These are phyloP conservation scores for Ceratocystis harringtonii DNA, from an alignment of 2,329 filamentous ascomycete species.

Conservation along the genomic window DNA sequence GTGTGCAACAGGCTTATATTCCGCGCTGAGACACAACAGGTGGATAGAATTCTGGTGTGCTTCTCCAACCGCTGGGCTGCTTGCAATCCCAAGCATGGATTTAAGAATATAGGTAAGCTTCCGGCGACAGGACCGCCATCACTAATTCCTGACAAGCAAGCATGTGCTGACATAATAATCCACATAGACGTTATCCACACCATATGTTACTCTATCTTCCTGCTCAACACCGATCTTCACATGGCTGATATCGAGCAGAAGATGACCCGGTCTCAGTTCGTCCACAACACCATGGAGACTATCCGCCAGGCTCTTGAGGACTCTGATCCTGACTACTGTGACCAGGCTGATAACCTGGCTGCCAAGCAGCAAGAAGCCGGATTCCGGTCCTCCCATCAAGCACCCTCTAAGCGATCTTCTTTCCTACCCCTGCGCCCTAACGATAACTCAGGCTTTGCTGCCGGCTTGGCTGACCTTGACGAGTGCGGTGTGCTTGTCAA, in stretches of 20 bases:
- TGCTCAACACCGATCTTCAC: conserved; percentile 92
- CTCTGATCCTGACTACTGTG: conserved; percentile 51
- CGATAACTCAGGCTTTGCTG: conserved; percentile 20
- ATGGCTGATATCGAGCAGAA: conserved; percentile 88
- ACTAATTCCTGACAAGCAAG: background rate
- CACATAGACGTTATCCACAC: conserved; percentile 77
- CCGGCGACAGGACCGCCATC: background rate
- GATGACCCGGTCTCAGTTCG: conserved; percentile 88
- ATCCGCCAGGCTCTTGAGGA: conserved; percentile 64
- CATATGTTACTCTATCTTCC: conserved; percentile 87
- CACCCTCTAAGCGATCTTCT: conserved; percentile 31
- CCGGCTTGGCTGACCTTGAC: conserved; percentile 25
- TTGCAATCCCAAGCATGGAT: conserved; percentile 85
- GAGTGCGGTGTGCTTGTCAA: conserved; percentile 65
- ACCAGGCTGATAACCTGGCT: conserved; percentile 23
- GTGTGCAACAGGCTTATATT: conserved; percentile 71
- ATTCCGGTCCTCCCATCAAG: conserved; percentile 17
- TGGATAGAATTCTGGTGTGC: conserved; percentile 81
- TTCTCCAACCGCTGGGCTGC: conserved; percentile 85
- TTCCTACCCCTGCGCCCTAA: conserved; percentile 37
- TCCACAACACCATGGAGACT: conserved; percentile 91
- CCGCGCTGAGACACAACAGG: conserved; percentile 87
- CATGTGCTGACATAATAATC: conserved; percentile 22
- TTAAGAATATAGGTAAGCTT: conserved; percentile 64
- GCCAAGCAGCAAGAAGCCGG: conserved; percentile 19